Percentiles rank a stretch among this genome's conserved stretches.
These are phyloP conservation scores for Chytriomyces sp. DNA, from an alignment of 192 early-diverging fungal genomes.

Conservation along the genomic window DNA sequence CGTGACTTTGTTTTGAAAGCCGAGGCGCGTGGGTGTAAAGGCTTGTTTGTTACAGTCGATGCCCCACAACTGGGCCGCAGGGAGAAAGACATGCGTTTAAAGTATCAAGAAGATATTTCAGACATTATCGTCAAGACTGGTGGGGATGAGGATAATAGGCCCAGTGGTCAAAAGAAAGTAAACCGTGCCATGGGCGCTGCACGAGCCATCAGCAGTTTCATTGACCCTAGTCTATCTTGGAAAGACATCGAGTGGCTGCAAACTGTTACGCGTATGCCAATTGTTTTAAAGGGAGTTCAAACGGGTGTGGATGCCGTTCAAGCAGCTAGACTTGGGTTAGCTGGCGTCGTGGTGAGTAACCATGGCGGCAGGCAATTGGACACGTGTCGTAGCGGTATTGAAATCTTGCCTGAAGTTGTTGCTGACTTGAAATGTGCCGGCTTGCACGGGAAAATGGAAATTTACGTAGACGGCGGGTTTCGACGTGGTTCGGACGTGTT, in stretches of 20 bases:
- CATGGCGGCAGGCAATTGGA: slow-evolving; percentile 98
- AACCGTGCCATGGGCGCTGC: slow-evolving; percentile 67
- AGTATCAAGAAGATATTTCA: slow-evolving; percentile 61
- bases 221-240: slow-evolving; percentile 88
- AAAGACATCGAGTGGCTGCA: slow-evolving; percentile 86
- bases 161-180: slow-evolving; percentile 41
- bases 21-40: slow-evolving; percentile 49
- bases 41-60: slow-evolving; percentile 82
- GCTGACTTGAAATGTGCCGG: slow-evolving; percentile 60
- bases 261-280: slow-evolving; percentile 81
- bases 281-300: slow-evolving; percentile 93
- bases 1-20: slow-evolving; percentile 46
- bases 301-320: slow-evolving; percentile 87
- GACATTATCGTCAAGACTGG: slow-evolving; percentile 46
- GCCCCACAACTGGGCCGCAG: slow-evolving; percentile 74
- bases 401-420: slow-evolving; percentile 88
- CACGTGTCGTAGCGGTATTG: slow-evolving; percentile 75
- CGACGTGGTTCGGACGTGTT: slow-evolving; percentile 91
- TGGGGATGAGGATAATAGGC: slow-evolving; percentile 33
- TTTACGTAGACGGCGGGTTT: slow-evolving; percentile 94
- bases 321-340: slow-evolving; percentile 77
- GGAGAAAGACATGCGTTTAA: slow-evolving; percentile 82
- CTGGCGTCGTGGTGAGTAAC: slow-evolving; percentile 91
- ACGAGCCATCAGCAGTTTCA: slow-evolving; percentile 73
- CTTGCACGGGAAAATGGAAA: slow-evolving; percentile 57